Conservation (phyloP, 805 yeast genomes). For the Sugiyamaella lignohabitans region DNA sequence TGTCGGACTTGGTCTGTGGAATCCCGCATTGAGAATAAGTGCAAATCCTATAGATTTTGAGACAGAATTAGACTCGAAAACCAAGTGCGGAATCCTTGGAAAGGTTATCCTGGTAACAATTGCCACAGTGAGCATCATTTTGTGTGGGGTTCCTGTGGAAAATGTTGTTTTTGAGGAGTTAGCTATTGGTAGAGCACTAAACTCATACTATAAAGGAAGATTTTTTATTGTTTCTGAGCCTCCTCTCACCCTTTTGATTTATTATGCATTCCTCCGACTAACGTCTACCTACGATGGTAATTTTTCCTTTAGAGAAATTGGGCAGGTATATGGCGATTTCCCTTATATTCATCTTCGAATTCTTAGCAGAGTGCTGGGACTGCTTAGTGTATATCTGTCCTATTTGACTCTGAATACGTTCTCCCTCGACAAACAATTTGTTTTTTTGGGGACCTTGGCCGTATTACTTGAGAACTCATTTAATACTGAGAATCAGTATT, state of each 20-base stretch:
- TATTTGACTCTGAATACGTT: slow-evolving; percentile 41
- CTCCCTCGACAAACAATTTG: slow-evolving; percentile 37
- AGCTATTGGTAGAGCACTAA: slow-evolving; percentile 16
- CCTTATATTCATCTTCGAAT: slow-evolving; percentile 41
- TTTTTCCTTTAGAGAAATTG: slow-evolving; percentile 13
- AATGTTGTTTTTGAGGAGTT: slow-evolving; percentile 18
- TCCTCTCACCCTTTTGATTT: slow-evolving; percentile 44
- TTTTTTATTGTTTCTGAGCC: slow-evolving; percentile 54
- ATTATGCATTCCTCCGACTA: slow-evolving; percentile 34
- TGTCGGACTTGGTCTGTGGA: slow-evolving; percentile 16
- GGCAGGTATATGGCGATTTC: slow-evolving; percentile 11
- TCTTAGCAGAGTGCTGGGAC: slow-evolving; percentile 42
- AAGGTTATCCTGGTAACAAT: no score
- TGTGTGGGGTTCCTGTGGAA: background rate
- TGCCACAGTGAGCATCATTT: no score
- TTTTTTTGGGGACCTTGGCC: slow-evolving; percentile 39
- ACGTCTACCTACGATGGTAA: slow-evolving; percentile 38
- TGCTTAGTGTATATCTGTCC: slow-evolving; percentile 37
- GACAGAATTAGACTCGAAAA: no score
- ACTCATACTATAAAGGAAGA: slow-evolving; percentile 40
- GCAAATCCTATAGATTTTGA: background rate
- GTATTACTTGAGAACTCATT: slow-evolving; percentile 47
- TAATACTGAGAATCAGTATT: slow-evolving; percentile 40
- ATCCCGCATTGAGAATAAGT: slow-evolving; percentile 8
- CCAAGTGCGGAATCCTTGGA: no score